Conservation (phyloP, 208 protist genomes). For the Trypanosoma mega region DNA sequence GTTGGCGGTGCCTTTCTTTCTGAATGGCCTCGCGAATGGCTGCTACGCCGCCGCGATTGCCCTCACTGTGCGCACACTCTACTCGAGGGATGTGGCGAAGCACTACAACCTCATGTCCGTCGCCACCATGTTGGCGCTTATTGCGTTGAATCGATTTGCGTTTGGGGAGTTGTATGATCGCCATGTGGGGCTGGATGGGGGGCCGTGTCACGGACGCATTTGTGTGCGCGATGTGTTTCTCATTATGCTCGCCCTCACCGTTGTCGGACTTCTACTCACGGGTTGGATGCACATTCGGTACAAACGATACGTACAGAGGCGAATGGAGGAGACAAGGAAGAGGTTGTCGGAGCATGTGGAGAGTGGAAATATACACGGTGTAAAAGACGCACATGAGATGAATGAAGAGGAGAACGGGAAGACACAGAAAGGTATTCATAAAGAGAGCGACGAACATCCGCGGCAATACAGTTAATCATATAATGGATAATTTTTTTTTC, state of each 20-base stretch:
- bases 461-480: too few relatives aligned
- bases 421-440: too few relatives aligned
- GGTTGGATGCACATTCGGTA: slow-evolving; percentile 55
- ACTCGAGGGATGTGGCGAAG: slow-evolving; percentile 64
- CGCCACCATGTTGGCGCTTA: slow-evolving; percentile 31
- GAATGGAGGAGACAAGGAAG: neutral
- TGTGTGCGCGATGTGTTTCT: slow-evolving; percentile 60
- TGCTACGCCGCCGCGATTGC: slow-evolving; percentile 52
- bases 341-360: neutral
- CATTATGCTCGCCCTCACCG: slow-evolving; percentile 40
- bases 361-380: too few relatives aligned
- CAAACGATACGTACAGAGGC: neutral
- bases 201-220: slow-evolving; percentile 45
- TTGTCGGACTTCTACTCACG: slow-evolving; percentile 38
- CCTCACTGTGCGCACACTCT: slow-evolving; percentile 63
- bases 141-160: slow-evolving; percentile 58
- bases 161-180: slow-evolving; percentile 65
- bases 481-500: neutral
- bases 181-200: slow-evolving; percentile 36
- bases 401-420: too few relatives aligned
- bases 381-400: too few relatives aligned
- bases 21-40: slow-evolving; percentile 63
- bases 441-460: too few relatives aligned
- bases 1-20: slow-evolving; percentile 49
- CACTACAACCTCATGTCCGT: slow-evolving; percentile 77